phyloP scores from a whole-genome alignment of 2,329 filamentous ascomycete species.

The Monosporascus sp. region DNA sequence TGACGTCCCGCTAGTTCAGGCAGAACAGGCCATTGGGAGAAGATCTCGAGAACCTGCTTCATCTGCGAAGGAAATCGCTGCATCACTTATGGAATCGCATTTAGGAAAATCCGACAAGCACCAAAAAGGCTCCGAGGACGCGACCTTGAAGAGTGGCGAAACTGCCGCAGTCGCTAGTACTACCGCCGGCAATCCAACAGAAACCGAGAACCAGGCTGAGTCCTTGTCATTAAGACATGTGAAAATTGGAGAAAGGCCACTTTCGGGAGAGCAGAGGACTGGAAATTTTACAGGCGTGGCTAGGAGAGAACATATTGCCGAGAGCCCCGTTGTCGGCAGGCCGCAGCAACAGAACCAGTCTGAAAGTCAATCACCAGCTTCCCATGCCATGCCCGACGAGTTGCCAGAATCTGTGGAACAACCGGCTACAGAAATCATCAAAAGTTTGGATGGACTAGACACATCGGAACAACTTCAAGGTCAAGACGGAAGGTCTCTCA shows the following conservation, averaged over 20 bases:
- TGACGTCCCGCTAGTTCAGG: neutral
- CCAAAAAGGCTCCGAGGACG: slow-evolving; percentile 6
- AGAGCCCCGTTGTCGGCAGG: slow-evolving; percentile 34
- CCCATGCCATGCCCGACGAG: slow-evolving; percentile 2
- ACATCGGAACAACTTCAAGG: slow-evolving; percentile 18
- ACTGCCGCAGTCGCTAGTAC: slow-evolving; percentile 16
- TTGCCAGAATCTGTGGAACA: slow-evolving; percentile 5
- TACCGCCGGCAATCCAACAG: slow-evolving; percentile 3
- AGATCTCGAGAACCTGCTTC: slow-evolving; percentile 1
- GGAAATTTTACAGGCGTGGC: neutral
- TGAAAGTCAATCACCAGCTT: slow-evolving; percentile 5
- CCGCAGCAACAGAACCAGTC: slow-evolving; percentile 6
- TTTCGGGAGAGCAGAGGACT: neutral
- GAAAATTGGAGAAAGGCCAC: neutral
- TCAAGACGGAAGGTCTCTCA: neutral
- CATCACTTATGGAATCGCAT: slow-evolving; percentile 14
- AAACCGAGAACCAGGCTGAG: slow-evolving; percentile 7
- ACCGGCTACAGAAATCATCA: slow-evolving; percentile 18
- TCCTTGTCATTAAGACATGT: slow-evolving; percentile 2
- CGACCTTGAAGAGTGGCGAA: slow-evolving; percentile 7
- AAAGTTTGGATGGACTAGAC: slow-evolving; percentile 21
- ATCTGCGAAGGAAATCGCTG: slow-evolving; percentile 18
- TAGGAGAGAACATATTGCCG: slow-evolving; percentile 24
- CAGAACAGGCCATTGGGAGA: slow-evolving; percentile 1
- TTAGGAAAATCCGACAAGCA: slow-evolving; percentile 6